phyloP scores from a whole-genome alignment of 805 yeast genomes.

The Debaryomyces prosopidis region DNA sequence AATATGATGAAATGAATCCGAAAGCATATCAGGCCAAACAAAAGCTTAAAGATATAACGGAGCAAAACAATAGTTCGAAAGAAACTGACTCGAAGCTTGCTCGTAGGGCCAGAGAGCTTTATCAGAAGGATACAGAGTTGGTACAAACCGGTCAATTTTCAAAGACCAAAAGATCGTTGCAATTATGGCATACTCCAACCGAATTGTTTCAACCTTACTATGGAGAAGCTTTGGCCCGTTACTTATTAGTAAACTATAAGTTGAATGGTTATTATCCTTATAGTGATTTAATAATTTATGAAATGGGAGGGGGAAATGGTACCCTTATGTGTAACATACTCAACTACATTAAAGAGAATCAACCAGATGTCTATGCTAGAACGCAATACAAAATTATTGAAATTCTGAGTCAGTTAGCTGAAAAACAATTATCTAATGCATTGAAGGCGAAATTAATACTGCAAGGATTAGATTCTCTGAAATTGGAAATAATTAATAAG shows the following conservation, averaged over 20 bases:
- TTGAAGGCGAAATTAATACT: conserved; percentile 30
- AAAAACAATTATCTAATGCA: conserved; percentile 49
- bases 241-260: conserved; percentile 70
- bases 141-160: conserved; percentile 15
- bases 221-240: conserved; percentile 84
- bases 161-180: conserved; percentile 45
- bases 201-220: conserved; percentile 82
- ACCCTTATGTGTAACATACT: conserved; percentile 77
- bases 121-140: conserved; percentile 21
- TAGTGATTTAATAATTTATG: conserved; percentile 73
- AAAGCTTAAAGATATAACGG: conserved; percentile 8
- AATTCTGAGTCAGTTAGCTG: conserved; percentile 62
- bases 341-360: conserved; percentile 57
- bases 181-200: conserved; percentile 89
- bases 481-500: conserved; percentile 66
- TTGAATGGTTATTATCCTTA: conserved; percentile 64
- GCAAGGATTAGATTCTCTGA: conserved; percentile 51
- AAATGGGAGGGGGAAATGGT: conserved; percentile 90
- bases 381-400: conserved; percentile 74
- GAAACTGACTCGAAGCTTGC: conserved; percentile 27
- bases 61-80: conserved; percentile 1
- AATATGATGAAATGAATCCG: conserved; percentile 40
- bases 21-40: conserved; percentile 11
- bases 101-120: conserved; percentile 23
- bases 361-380: conserved; percentile 71